Evolutionary conservation across 2,329 filamentous ascomycete genomes (phyloP), one percentile per base, ranked within the genome.

Genomic region (Trichoderma breve): DNA sequence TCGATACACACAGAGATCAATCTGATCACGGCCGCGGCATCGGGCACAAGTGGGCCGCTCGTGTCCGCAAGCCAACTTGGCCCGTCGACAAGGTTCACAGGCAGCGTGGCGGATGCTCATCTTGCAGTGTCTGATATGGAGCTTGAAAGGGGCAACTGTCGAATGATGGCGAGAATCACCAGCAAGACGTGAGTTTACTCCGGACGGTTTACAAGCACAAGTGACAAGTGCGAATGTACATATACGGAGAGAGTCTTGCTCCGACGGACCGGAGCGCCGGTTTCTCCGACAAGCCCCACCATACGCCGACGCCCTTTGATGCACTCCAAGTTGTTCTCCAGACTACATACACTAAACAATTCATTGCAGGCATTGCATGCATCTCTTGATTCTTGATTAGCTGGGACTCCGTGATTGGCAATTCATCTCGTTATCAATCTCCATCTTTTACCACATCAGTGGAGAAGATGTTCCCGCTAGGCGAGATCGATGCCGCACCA

Each of bases 41-140:
- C 60, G 60, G 60, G 47, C 34, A 57, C 68, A 71, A 47, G 68
- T 63, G 60, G 68, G 68, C 58, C 68, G 28, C 21, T 57, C 47
- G 47, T 71, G 68, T 18, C 47, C 68, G 60, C 68, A 71, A 8
- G 68, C 68, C 68, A 64, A n/a, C 24, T 71, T 71, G 47, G 68
- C 58, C 21, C 51, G 43, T 57, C 68, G 32, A 28, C 68, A 71
- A 15, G 68, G 68, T 26, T 71, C 68, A n/a, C 68, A 71, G 11
- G 68, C 68, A 64, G 68, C 68, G 34, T 63, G 68, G 24, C 68
- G 55, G 32, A 71, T 32, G 30, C 58, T 70, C 68, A 70, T 70
- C 15, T 18, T 28, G 30, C 28, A 36, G 14, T 34, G 30, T 3
- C 5, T 24, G 24, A 55, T 12, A 28, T 34, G 14, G 14, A 7